Evolutionary conservation across 2,329 filamentous ascomycete species (phyloP), one percentile per base, ranked within the genome.

Genomic region (Dendryphion nanum): DNA sequence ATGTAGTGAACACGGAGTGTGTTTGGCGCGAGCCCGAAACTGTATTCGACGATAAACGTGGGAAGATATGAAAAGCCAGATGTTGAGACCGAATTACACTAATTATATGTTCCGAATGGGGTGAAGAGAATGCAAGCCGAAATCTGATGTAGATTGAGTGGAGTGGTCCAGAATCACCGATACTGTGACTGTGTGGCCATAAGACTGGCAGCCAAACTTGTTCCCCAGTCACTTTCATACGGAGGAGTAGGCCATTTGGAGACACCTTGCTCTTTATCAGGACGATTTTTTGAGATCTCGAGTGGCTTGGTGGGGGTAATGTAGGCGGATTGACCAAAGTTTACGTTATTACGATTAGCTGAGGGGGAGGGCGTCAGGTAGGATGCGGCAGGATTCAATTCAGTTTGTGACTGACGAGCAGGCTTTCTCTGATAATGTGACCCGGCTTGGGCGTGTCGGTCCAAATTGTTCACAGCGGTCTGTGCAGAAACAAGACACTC

Each of bases 181-280:
- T 66, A 64, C 37, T 54, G 52, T 33, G 60, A 61, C 44, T 66
- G 62, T 6, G 64, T 62, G 17, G 60, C 59, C 44, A 66, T 54
- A 15, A 67, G 89, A 67, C 85, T 89, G 5, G 87, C 85, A 8
- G 89, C 81, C 19, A 88, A 86, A 29, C 86, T 84, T 6, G 85
- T 82, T 14, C 85, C 89, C 91, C 90, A 97, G 63, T 95, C 90
- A 47, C 83, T 83, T 55, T 95, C 90, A 53, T 96, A 95, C 3
- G 93, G 91, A 16, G 93, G 93, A 13, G 93, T 97, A 3, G 90
- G 91, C 85, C 90, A 96, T 69, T 95, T 93, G 26, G 82, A 76
- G 38, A 75, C 61, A 21, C 61, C 68, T 16, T 72, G 69, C 38
- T 70, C 59, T 38, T 74, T 68, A 48, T 77, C 65, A 44, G 42